These are phyloP conservation scores for Vaccinium darrowii DNA, from an alignment of 148 eudicot genomes.

Conservation along the genomic window DNA sequence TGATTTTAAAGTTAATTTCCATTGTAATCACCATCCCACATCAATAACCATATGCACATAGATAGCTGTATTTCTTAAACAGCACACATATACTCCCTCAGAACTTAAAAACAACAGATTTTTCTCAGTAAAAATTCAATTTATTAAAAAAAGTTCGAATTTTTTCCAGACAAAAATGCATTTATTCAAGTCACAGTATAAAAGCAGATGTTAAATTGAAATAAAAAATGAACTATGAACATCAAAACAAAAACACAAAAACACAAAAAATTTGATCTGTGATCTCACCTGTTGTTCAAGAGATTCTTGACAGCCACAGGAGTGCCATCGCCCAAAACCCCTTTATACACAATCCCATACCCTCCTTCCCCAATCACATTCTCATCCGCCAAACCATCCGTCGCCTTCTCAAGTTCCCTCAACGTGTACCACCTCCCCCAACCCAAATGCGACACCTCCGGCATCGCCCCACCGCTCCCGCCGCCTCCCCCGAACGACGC, in stretches of 20 bases:
- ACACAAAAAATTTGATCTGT: background rate
- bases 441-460: slow-evolving; percentile 90
- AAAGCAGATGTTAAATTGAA: no score
- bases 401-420: slow-evolving; percentile 82
- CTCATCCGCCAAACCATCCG: slow-evolving; percentile 67
- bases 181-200: no score
- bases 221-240: background rate
- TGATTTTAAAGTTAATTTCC: no score
- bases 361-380: slow-evolving; percentile 99
- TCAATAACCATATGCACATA: no score
- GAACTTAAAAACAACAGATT: no score
- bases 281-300: slow-evolving; percentile 68
- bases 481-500: slow-evolving; percentile 47
- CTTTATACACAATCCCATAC: slow-evolving; percentile 89
- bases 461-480: slow-evolving; percentile 42
- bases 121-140: no score
- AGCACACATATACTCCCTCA: no score
- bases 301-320: slow-evolving; percentile 81
- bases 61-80: no score
- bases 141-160: no score
- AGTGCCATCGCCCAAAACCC: slow-evolving; percentile 71
- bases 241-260: no score
- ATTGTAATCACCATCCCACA: background rate
- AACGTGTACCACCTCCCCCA: slow-evolving; percentile 98
- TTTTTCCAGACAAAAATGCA: no score